A percentile compares a stretch with the other conserved stretches of the same genome.
These are phyloP conservation scores for Aphanoascus verrucosus DNA, from an alignment of 2,329 filamentous ascomycete genomes.

Conservation along the genomic window DNA sequence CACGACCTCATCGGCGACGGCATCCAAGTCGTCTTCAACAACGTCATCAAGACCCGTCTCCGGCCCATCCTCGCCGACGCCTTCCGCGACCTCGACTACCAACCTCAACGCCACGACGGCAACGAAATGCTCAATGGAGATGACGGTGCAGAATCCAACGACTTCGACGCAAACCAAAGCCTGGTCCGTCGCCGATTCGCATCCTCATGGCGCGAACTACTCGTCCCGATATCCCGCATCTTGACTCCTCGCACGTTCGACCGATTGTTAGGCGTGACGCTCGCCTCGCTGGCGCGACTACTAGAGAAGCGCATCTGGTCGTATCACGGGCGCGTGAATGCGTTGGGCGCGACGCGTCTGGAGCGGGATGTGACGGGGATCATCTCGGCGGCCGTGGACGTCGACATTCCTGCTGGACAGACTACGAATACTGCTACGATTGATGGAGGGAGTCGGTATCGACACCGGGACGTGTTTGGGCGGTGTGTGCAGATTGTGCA, in stretches of 20 bases:
- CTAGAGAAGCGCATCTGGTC: slow-evolving; percentile 82
- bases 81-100: slow-evolving; percentile 87
- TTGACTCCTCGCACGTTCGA: slow-evolving; percentile 69
- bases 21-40: slow-evolving; percentile 72
- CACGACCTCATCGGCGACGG: slow-evolving; percentile 74
- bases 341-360: slow-evolving; percentile 68
- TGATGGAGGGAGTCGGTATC: slow-evolving; percentile 50
- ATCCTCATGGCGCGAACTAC: slow-evolving; percentile 72
- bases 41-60: slow-evolving; percentile 74
- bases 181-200: slow-evolving; percentile 71
- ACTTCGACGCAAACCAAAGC: slow-evolving; percentile 42
- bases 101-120: slow-evolving; percentile 48
- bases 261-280: slow-evolving; percentile 61
- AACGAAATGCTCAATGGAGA: slow-evolving; percentile 25
- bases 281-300: slow-evolving; percentile 62
- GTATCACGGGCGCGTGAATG: slow-evolving; percentile 67
- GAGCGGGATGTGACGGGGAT: slow-evolving; percentile 76
- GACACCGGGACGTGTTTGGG: slow-evolving; percentile 64
- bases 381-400: slow-evolving; percentile 41
- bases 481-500: slow-evolving; percentile 70
- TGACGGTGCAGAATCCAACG: slow-evolving; percentile 26
- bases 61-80: slow-evolving; percentile 76
- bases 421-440: too few species aligned
- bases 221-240: slow-evolving; percentile 72
- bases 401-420: too few species aligned